These are phyloP conservation scores for Daldinia loculata DNA, from an alignment of 495 filamentous ascomycete genomes.

Conservation along the genomic window DNA sequence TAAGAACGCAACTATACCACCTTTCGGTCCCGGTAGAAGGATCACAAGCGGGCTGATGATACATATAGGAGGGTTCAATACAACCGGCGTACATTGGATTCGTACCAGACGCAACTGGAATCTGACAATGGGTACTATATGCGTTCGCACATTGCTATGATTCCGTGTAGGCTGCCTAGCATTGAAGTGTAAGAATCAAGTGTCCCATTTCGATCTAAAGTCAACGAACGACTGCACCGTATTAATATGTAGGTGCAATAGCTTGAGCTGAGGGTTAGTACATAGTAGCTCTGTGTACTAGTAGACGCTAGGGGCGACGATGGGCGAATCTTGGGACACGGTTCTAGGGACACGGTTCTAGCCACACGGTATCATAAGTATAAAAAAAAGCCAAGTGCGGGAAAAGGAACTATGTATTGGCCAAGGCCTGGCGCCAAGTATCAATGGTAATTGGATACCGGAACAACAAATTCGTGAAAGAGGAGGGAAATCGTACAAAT, in stretches of 20 bases:
- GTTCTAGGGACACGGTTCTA: not conserved
- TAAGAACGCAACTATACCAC: not conserved
- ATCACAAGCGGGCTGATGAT: not conserved
- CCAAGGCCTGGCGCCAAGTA: not conserved
- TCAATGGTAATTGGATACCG: not conserved
- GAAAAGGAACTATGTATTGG: not conserved
- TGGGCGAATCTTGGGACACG: not conserved
- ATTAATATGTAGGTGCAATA: not conserved
- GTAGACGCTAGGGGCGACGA: not conserved
- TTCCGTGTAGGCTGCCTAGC: too few relatives aligned
- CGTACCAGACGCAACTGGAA: not conserved
- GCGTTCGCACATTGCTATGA: too few relatives aligned
- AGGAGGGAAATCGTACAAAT: not conserved
- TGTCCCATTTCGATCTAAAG: not conserved
- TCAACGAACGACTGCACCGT: not conserved
- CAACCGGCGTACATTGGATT: not conserved
- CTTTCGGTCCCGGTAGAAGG: not conserved
- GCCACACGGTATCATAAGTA: not conserved
- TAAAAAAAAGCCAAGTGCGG: not conserved
- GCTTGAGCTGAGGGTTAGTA: not conserved
- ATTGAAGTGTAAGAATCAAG: not conserved
- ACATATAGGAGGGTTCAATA: not conserved
- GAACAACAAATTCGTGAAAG: not conserved
- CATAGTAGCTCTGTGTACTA: not conserved
- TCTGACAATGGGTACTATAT: not conserved